Evolutionary conservation across 129 eudicot species (phyloP).

Genomic region (Tanacetum coccineum): DNA sequence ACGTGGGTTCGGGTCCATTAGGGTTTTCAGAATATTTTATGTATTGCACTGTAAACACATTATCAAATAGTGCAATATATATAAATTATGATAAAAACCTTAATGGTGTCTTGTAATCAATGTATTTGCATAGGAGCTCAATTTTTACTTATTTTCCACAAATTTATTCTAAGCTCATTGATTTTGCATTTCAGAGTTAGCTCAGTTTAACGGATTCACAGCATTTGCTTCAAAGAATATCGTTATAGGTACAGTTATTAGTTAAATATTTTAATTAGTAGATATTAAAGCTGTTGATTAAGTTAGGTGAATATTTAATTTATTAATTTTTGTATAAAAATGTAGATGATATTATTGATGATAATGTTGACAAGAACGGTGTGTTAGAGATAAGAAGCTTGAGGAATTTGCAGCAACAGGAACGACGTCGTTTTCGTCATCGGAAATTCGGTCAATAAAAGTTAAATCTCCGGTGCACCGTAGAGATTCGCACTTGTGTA

Average conservation of each 20-base stretch:
- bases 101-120: too few relatives aligned
- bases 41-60: too few relatives aligned
- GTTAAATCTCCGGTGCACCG: conserved; percentile 14
- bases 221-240: conserved; percentile 21
- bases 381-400: conserved; percentile 26
- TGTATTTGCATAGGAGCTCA: too few relatives aligned
- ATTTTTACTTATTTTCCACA: neutral
- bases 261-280: neutral
- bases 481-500: conserved; percentile 32
- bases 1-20: too few relatives aligned
- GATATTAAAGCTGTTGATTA: conserved; percentile 4
- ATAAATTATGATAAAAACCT: too few relatives aligned
- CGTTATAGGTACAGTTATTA: conserved; percentile 5
- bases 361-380: conserved; percentile 21
- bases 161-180: neutral
- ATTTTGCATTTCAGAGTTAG: conserved; percentile 33
- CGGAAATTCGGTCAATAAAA: conserved; percentile 40
- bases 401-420: conserved; percentile 36
- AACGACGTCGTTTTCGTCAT: conserved; percentile 25
- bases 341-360: conserved; percentile 17
- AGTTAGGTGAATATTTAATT: neutral
- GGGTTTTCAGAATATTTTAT: too few relatives aligned
- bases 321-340: neutral
- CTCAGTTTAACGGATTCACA: conserved; percentile 32
- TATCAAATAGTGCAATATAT: too few relatives aligned